Evolutionary conservation across 2,329 filamentous ascomycete species (phyloP).

Genomic region (Colletotrichum sp.): DNA sequence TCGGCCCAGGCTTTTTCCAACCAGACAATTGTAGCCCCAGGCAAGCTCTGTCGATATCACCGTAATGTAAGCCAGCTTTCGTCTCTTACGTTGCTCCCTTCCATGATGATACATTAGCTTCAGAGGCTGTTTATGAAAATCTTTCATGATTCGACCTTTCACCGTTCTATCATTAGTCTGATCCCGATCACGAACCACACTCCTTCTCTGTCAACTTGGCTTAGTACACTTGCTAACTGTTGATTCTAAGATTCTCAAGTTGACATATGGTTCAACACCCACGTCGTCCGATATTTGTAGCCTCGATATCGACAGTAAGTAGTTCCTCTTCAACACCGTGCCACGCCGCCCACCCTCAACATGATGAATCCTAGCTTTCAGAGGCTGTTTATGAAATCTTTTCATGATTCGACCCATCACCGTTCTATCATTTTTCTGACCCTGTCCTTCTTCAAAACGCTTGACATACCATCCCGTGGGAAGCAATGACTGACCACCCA

Average conservation of each 20-base stretch:
- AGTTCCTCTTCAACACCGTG: background rate
- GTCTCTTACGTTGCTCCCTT: background rate
- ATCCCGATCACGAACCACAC: background rate
- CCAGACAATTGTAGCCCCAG: background rate
- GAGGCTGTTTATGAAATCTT: slow-evolving; percentile 52
- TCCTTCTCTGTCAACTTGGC: background rate
- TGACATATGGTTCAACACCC: background rate
- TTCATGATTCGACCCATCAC: slow-evolving; percentile 43
- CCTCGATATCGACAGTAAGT: background rate
- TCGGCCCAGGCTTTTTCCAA: background rate
- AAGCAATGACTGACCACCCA: background rate
- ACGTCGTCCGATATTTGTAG: background rate
- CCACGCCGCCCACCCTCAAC: background rate
- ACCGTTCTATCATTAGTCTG: slow-evolving; percentile 32
- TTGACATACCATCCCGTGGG: background rate
- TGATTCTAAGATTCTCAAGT: background rate
- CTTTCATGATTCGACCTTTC: slow-evolving; percentile 39
- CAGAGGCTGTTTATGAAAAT: slow-evolving; percentile 55
- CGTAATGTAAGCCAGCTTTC: slow-evolving; percentile 25
- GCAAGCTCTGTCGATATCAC: background rate
- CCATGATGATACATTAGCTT: slow-evolving; percentile 43
- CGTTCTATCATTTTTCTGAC: slow-evolving; percentile 31
- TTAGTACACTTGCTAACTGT: background rate
- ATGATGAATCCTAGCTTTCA: slow-evolving; percentile 46
- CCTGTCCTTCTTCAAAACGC: background rate